These are phyloP conservation scores for Polygonum aviculare DNA, from an alignment of 148 eudicot genomes.

Conservation along the genomic window DNA sequence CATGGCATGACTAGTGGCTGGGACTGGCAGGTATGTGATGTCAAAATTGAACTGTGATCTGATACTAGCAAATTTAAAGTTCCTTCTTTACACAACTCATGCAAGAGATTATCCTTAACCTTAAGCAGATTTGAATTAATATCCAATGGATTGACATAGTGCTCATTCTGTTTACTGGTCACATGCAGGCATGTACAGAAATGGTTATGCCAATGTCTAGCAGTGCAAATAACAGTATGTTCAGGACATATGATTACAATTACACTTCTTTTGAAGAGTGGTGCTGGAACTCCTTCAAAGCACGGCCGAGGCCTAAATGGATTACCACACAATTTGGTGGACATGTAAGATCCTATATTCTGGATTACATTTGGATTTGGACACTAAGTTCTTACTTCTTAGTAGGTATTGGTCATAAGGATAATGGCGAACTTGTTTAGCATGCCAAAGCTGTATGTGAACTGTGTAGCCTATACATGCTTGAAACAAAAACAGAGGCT, in stretches of 20 bases:
- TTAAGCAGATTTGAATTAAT: not conserved
- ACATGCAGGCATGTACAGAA: conserved; percentile 79
- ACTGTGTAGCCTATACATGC: not conserved
- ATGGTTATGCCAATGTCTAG: conserved; percentile 98
- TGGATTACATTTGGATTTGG: not conserved
- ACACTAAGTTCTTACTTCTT: not conserved
- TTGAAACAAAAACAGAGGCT: not conserved
- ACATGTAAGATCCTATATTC: conserved; percentile 42
- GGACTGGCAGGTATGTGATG: conserved; percentile 76
- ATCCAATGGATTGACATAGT: not conserved
- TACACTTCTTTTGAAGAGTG: conserved; percentile 45
- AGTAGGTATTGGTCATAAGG: not conserved
- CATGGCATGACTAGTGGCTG: conserved; percentile 80
- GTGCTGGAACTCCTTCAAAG: conserved; percentile 51
- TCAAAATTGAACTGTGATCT: not conserved
- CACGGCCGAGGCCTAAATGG: conserved; percentile 70
- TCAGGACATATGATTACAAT: conserved; percentile 49
- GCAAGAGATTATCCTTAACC: not conserved
- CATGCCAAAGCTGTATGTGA: not conserved
- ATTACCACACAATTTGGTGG: conserved; percentile 93
- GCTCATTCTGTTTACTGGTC: not conserved
- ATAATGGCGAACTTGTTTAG: not conserved
- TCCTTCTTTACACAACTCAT: not conserved
- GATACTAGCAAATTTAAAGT: not conserved
- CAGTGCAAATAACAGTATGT: conserved; percentile 59